Conservation (phyloP, 306 rosid genomes). For the Aeschynomene evenia region DNA sequence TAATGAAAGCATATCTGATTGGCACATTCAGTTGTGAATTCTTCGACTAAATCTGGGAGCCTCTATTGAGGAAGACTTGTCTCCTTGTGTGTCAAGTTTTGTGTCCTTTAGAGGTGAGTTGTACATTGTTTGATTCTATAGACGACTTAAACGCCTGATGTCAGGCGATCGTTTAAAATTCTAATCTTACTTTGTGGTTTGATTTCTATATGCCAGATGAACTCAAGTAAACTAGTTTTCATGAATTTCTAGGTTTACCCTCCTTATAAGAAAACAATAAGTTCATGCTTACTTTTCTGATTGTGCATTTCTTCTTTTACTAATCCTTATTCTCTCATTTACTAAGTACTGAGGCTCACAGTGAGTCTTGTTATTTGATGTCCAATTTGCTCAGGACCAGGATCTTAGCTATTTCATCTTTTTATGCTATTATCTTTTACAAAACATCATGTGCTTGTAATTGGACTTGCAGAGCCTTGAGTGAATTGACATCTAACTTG, state of each 20-base stretch:
- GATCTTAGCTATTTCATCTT: slow-evolving; percentile 11
- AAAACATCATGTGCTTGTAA: too few relatives aligned
- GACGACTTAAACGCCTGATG: slow-evolving; percentile 41
- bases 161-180: slow-evolving; percentile 33
- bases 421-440: too few relatives aligned
- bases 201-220: slow-evolving; percentile 37
- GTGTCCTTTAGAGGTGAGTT: slow-evolving; percentile 51
- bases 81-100: slow-evolving; percentile 33
- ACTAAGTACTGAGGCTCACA: not conserved
- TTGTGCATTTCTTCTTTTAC: slow-evolving; percentile 36
- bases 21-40: slow-evolving; percentile 39
- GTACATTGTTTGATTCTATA: slow-evolving; percentile 63
- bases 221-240: slow-evolving; percentile 32
- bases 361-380: slow-evolving; percentile 14
- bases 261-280: slow-evolving; percentile 32
- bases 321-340: slow-evolving; percentile 17
- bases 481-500: not conserved
- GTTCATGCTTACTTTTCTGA: slow-evolving; percentile 30
- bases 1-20: slow-evolving; percentile 38
- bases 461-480: not conserved
- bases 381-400: slow-evolving; percentile 14
- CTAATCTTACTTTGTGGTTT: slow-evolving; percentile 44
- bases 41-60: slow-evolving; percentile 35
- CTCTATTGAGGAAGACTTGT: slow-evolving; percentile 36
- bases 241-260: slow-evolving; percentile 21